Base-by-base conservation (phyloP, 2,329 filamentous ascomycete species). In the Aureobasidium vineae region DNA sequence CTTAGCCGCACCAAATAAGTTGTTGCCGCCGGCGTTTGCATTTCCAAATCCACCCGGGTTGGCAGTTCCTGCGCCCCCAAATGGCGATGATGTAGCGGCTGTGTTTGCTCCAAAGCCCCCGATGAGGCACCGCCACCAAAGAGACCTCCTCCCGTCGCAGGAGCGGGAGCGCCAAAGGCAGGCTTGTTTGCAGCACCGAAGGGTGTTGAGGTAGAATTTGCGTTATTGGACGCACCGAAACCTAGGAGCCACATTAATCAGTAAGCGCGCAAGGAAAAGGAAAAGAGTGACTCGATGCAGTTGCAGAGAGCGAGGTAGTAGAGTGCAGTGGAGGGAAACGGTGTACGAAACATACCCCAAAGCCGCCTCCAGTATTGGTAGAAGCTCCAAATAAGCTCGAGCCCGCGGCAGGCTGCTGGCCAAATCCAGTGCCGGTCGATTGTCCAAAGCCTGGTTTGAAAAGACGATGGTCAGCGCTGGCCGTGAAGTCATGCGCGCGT, bases 1-100 rank as follows among this genome's bases (percentile, higher is more conserved):
- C 73, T 87, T 82, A 57, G 53, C 60, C 70, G 60, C 69, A 59
- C 73, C 73, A 40, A 75, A 75, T 13, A 74, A 66, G 26, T 70
- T 70, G 47, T 69, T 69, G 41, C 69, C 69, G 41, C 69, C 69
- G 21, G 72, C 68, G 33, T 70, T 71, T 15, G 69, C 66, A 26
- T 67, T 63, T 50, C 71, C 71, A 47, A 73, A 73, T 28, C 70
- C 69, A 19, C 49, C 49, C 11, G 70, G 68, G 26, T 63, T 70
- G 38, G 50, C 57, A 13, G 56, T 66, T 21, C 67, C 69, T 47
- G 66, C 69, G 31, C 61, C 65, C 13, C 72, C 72, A 64, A 72
- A 73, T 8, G 50, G 50, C 8, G 50, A 36, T 13, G 50, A 33
- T 1, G 28, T 52, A n/a, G 49, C 28, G 1, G 28, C 31, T 2